Conservation (phyloP, 164 flowering plant species). For the Amborella trichopoda region DNA sequence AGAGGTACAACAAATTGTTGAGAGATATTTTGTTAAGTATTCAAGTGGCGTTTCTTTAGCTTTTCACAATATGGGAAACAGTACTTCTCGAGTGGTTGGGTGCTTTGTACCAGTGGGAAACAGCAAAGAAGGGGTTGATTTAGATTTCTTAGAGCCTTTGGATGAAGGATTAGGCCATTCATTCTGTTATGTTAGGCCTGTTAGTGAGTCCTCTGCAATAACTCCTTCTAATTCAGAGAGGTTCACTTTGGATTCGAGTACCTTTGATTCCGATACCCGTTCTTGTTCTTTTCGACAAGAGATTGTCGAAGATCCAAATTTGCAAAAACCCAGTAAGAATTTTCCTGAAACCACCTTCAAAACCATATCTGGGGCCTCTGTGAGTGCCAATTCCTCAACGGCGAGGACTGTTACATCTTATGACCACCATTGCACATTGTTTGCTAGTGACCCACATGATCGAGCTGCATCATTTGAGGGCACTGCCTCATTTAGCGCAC, state of each 20-base stretch:
- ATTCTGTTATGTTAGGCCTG: constrained; percentile 58
- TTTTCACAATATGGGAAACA: constrained; percentile 19
- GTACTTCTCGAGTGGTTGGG: constrained; percentile 25
- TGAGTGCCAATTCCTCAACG: constrained; percentile 57
- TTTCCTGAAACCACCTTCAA: constrained; percentile 43
- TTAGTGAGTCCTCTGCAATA: constrained; percentile 40
- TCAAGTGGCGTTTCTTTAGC: background rate
- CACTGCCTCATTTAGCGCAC: constrained; percentile 50
- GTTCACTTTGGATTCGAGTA: constrained; percentile 53
- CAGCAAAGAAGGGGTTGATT: constrained; percentile 19
- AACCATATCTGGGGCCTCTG: constrained; percentile 64
- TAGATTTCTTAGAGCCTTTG: constrained; percentile 41
- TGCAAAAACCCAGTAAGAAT: constrained; percentile 25
- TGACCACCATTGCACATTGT: constrained; percentile 24
- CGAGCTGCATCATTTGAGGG: constrained; percentile 55
- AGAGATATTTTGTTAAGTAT: background rate
- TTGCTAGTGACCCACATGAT: constrained; percentile 32
- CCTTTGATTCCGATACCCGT: constrained; percentile 42
- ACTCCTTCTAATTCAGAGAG: constrained; percentile 61
- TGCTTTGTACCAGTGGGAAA: constrained; percentile 22
- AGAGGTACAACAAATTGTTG: no score
- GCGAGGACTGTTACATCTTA: constrained; percentile 23
- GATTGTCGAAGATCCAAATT: constrained; percentile 24
- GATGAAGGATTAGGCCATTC: constrained; percentile 72
- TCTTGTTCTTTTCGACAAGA: constrained; percentile 49